phyloP scores from a whole-genome alignment of 352 stramenopile species.

The Globisporangium parvum region DNA sequence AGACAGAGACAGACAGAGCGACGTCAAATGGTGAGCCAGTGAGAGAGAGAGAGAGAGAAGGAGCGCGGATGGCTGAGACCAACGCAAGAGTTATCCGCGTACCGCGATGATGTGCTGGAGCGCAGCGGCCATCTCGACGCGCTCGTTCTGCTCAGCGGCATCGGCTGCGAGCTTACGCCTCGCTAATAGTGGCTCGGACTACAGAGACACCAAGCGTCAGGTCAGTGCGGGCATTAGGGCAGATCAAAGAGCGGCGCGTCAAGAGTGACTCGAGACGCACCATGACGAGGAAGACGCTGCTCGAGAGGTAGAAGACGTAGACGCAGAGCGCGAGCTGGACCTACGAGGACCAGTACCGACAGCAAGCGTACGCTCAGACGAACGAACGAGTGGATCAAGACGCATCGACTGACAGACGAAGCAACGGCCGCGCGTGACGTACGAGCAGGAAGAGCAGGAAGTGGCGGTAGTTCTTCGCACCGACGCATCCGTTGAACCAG shows the following conservation, averaged over 20 bases:
- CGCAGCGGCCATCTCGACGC: conserved; percentile 23
- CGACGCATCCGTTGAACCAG: conserved; percentile 84
- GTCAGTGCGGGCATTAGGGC: not conserved
- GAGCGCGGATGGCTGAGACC: not conserved
- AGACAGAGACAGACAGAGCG: not conserved
- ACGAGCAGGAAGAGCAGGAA: conserved; percentile 64
- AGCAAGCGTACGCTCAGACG: not conserved
- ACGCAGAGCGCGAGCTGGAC: conserved; percentile 38
- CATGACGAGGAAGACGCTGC: conserved; percentile 49
- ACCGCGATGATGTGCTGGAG: conserved; percentile 55
- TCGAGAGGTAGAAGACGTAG: conserved; percentile 42
- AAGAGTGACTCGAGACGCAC: conserved; percentile 12
- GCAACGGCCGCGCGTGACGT: not conserved
- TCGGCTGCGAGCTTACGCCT: not conserved
- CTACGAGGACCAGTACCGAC: conserved; percentile 12
- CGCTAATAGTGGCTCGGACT: conserved; percentile 34
- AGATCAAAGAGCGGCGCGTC: too few relatives aligned
- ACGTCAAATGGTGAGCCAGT: not conserved
- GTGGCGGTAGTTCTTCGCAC: conserved; percentile 45
- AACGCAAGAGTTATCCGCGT: conserved; percentile 9
- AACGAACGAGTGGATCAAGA: not conserved
- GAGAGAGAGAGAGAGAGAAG: not conserved
- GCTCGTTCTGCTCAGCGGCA: conserved; percentile 1
- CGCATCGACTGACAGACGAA: not conserved
- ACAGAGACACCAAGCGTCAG: not conserved